Base-by-base conservation (phyloP, 208 protist species). In the Leishmania tarentolae region DNA sequence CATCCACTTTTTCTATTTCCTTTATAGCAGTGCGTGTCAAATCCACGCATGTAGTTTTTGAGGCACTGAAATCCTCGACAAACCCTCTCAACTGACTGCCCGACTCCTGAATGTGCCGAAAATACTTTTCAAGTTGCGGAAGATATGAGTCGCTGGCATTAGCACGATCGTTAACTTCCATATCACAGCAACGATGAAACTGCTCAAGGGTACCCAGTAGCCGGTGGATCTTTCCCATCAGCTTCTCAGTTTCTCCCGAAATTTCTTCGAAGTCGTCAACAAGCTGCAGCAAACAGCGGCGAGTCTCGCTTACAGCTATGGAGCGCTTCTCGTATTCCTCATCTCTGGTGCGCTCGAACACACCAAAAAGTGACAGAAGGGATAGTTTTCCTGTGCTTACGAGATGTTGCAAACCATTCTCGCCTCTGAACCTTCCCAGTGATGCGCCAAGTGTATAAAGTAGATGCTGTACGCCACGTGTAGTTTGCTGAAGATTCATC, bases 101-200 rank as follows among this genome's bases (percentile, higher is more conserved):
- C 3, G 78, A n/a, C 24, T 75, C 59, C 31, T 73, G 75, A 56
- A 93, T 86, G 44, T 88, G 78, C 31, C 17, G 52, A 63, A 93
- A 85, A 57, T 84, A 61, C 5, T 72, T 65, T 17, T 80, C 46
- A 5, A 75, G 76, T 40, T 86, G 83, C 57, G 75, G 71, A 11
- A 70, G 50, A 13, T 83, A 77, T 2, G 79, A 42, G 59, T 85
- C 75, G 1, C 78, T 73, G 0, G 65, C 37, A 50, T 80, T 76
- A 57, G 63, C n/a, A 50, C 68, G 77, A 50, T 77, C 65, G 19
- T 89, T 85, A 0, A 93, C 46, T 57, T 94, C 86, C 59, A 86
- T 57, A 78, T 94, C 90, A 78, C 93, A 96, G 19, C 80, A 82
- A 9, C 87, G 61, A 65, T 89, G 86, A 87, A 94, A 94, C 17